These are phyloP conservation scores for Penicillium roqueforti DNA, from an alignment of 495 filamentous ascomycete species.

Conservation along the genomic window DNA sequence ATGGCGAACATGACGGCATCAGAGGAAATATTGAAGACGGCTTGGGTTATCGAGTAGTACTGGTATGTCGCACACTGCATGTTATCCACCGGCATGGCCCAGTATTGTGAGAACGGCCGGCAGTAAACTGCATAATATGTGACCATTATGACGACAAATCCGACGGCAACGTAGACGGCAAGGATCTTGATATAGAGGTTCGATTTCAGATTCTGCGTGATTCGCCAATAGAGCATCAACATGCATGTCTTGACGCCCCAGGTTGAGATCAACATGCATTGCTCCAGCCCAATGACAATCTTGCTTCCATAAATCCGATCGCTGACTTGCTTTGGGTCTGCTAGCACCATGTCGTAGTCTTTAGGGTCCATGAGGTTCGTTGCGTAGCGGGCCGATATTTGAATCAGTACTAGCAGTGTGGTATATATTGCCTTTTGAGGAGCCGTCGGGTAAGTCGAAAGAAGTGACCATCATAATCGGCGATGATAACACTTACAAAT, in stretches of 20 bases:
- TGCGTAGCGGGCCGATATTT: slow-evolving; percentile 50
- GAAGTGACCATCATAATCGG: neutral
- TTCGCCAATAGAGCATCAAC: slow-evolving; percentile 46
- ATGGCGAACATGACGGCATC: slow-evolving; percentile 59
- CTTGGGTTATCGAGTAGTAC: slow-evolving; percentile 60
- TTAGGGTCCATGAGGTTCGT: slow-evolving; percentile 58
- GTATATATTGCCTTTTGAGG: slow-evolving; percentile 47
- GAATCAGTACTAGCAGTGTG: slow-evolving; percentile 50
- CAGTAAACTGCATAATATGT: slow-evolving; percentile 64
- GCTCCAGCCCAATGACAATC: slow-evolving; percentile 49
- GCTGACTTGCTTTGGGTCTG: slow-evolving; percentile 36
- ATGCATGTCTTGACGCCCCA: slow-evolving; percentile 51
- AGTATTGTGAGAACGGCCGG: slow-evolving; percentile 57
- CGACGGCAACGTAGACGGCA: slow-evolving; percentile 48
- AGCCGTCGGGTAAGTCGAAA: neutral
- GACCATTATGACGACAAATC: slow-evolving; percentile 57
- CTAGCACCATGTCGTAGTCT: slow-evolving; percentile 43
- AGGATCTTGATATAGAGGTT: slow-evolving; percentile 51
- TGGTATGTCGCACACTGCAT: slow-evolving; percentile 36
- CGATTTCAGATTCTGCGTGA: slow-evolving; percentile 38
- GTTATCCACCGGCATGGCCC: slow-evolving; percentile 46
- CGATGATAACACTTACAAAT: slow-evolving; percentile 36
- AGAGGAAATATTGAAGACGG: slow-evolving; percentile 63
- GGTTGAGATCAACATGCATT: slow-evolving; percentile 49
- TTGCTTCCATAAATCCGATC: slow-evolving; percentile 49